Evolutionary conservation across 176 grass and related monocot genomes (phyloP), one percentile per base, ranked within the genome.

Genomic region (Rhynchospora tenuis): DNA sequence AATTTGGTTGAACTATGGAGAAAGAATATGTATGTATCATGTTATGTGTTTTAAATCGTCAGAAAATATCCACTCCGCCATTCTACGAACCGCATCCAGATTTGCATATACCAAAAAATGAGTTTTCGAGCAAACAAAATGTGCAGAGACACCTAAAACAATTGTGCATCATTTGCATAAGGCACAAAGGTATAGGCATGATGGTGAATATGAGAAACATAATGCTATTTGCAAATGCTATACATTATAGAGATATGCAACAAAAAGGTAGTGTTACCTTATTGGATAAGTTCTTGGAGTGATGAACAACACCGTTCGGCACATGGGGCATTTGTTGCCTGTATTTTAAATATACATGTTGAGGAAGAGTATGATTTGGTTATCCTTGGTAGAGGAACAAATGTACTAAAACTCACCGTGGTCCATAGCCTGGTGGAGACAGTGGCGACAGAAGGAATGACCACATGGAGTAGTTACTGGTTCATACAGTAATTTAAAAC

Each of bases 391-490:
- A 84, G 47, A 55, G 48, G 22, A 48, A 28, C 27, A 54, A 54
- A 76, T 55, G 48, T 31, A 45, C 52, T 73, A 7, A 82, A 58
- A 82, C 89, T 91, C 72, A 99, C 96, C 86, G 80, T 99, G 96
- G 85, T 99, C 96, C 96, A 95, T 95, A 80, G 96, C 89, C 77
- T 99, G 96, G 90, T 93, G 91, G 61, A 95, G 81, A 83, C 96
- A 99, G 76, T 88, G 87, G 46, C 96, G 89, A 83, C 96, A 99
- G 85, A 99, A 95, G n/a, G 96, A 95, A 87, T 99, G 96, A 28
- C 96, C 96, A 91, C 96, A 99, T 78, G 96, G 96, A 67, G 96
- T 99, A 84, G 96, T 99, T 55, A 99, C 96, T 62, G 96, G 96
- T 93, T 99, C 89, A 87, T 92, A 93, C 82, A 99, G 82, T 85